Evolutionary conservation across 2,329 filamentous ascomycete genomes (phyloP).

Genomic region (Fulvia fulva): DNA sequence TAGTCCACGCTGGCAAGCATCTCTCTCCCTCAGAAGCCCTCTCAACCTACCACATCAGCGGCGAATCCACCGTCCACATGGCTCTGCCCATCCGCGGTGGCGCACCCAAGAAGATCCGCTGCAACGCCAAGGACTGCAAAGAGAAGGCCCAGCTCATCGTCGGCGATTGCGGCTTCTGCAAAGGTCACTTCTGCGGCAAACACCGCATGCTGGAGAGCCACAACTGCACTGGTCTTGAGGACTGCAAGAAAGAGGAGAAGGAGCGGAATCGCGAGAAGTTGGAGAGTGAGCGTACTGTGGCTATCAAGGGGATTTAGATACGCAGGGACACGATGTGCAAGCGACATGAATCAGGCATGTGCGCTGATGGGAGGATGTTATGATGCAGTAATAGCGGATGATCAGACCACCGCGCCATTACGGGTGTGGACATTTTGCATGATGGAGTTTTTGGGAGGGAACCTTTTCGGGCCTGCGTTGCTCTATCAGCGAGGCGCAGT

Average conservation of each 20-base stretch:
- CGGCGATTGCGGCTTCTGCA: constrained; percentile 93
- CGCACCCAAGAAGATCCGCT: constrained; percentile 74
- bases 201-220: constrained; percentile 93
- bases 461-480: not conserved
- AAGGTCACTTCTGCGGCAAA: constrained; percentile 90
- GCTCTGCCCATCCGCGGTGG: constrained; percentile 55
- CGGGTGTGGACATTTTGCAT: not conserved
- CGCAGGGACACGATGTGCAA: not conserved
- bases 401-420: not conserved
- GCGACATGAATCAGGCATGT: constrained; percentile 5
- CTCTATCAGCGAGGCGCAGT: constrained; percentile 3
- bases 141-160: constrained; percentile 86
- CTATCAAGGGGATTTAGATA: constrained; percentile 77
- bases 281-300: constrained; percentile 86
- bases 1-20: constrained; percentile 57
- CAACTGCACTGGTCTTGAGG: constrained; percentile 86
- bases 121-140: constrained; percentile 85
- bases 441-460: not conserved
- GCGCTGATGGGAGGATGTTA: constrained; percentile 3
- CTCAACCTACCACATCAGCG: constrained; percentile 45
- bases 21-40: constrained; percentile 45
- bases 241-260: constrained; percentile 96
- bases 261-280: constrained; percentile 90
- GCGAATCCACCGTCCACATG: constrained; percentile 52
- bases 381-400: not conserved